phyloP scores from a whole-genome alignment of 2,329 filamentous ascomycete species.

The Sarocladium oryzae region DNA sequence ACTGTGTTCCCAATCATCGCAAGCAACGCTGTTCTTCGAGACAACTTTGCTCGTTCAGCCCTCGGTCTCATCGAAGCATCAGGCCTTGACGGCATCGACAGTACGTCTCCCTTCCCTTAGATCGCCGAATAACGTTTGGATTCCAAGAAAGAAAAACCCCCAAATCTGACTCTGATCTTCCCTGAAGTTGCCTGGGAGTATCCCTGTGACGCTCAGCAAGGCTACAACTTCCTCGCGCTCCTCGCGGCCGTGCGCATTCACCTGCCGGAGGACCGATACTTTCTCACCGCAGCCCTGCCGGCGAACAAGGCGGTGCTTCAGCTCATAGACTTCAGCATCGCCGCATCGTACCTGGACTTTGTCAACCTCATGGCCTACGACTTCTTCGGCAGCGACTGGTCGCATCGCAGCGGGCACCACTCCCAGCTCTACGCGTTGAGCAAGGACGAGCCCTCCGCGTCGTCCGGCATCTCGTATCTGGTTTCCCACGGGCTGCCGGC shows the following conservation, averaged over 20 bases:
- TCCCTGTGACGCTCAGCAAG: conserved; percentile 59
- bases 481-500: conserved; percentile 59
- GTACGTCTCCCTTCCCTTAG: conserved; percentile 35
- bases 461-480: conserved; percentile 60
- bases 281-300: conserved; percentile 67
- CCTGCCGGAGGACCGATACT: conserved; percentile 61
- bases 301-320: conserved; percentile 59
- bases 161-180: background rate
- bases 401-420: conserved; percentile 62
- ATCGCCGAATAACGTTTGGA: too few species aligned
- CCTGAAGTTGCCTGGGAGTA: conserved; percentile 63
- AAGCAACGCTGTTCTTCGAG: conserved; percentile 49
- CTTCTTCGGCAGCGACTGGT: conserved; percentile 64
- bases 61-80: conserved; percentile 62
- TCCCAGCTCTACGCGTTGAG: conserved; percentile 62
- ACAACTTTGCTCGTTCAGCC: conserved; percentile 66
- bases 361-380: conserved; percentile 80
- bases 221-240: conserved; percentile 63
- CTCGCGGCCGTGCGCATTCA: conserved; percentile 59
- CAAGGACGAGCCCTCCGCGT: conserved; percentile 58
- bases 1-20: conserved; percentile 64
- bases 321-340: conserved; percentile 59
- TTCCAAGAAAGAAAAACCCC: too few species aligned
- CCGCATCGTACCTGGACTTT: conserved; percentile 62
- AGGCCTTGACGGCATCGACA: conserved; percentile 58